Evolutionary conservation across 2,329 filamentous ascomycete species (phyloP).

Genomic region (Cylindrodendrum hubeiense): DNA sequence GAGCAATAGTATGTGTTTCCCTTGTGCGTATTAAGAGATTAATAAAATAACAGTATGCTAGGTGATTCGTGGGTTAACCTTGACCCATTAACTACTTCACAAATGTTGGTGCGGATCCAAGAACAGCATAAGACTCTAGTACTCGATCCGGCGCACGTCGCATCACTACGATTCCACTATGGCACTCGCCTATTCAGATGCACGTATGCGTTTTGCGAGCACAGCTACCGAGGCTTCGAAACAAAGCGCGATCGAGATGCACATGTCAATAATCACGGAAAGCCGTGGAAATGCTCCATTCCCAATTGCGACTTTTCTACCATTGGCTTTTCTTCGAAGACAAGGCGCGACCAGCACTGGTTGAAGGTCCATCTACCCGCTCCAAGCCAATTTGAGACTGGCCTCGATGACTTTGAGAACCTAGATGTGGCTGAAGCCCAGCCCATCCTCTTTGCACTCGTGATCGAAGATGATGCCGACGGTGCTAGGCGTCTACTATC

Average conservation of each 20-base stretch:
- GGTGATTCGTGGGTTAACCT: neutral
- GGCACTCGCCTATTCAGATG: neutral
- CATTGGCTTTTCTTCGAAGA: neutral
- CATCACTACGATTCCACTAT: neutral
- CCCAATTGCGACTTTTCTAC: neutral
- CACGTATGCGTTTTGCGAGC: neutral
- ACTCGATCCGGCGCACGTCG: too few species aligned
- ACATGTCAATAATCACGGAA: neutral
- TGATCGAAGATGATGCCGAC: neutral
- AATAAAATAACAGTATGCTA: neutral
- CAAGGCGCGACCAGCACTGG: neutral
- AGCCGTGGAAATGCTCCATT: neutral
- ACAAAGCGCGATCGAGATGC: neutral
- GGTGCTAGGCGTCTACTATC: too few species aligned
- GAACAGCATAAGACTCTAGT: too few species aligned
- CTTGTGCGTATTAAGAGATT: too few species aligned
- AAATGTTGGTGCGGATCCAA: neutral
- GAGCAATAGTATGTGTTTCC: too few species aligned
- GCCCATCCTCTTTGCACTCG: neutral
- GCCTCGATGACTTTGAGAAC: neutral
- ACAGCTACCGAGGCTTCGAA: neutral
- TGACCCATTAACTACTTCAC: constrained; percentile 7
- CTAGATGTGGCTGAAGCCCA: neutral
- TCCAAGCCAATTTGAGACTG: neutral
- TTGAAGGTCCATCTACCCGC: neutral